Percentiles rank a stretch among this genome's conserved stretches.
These are phyloP conservation scores for Mortierella sp. DNA, from an alignment of 371 early-diverging fungal species.

Conservation along the genomic window DNA sequence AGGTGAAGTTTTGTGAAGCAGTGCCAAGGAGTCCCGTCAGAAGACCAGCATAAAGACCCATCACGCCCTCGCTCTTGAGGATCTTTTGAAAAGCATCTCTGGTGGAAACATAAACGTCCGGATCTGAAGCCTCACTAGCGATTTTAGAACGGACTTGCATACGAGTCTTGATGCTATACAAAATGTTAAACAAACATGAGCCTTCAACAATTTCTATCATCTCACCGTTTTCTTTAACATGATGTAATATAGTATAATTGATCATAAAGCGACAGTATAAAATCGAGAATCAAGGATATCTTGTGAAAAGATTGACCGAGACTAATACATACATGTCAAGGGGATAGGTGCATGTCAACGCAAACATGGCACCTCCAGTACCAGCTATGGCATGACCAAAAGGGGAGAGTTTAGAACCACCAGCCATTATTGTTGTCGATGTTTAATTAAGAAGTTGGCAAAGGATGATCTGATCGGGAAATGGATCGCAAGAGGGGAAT, in stretches of 20 bases:
- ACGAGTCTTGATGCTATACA: constrained; percentile 89
- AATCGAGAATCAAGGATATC: neutral
- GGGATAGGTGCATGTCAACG: constrained; percentile 91
- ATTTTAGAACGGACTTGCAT: constrained; percentile 89
- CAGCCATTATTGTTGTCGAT: constrained; percentile 36
- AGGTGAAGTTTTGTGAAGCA: constrained; percentile 90
- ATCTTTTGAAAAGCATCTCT: constrained; percentile 89
- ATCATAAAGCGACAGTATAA: constrained; percentile 23
- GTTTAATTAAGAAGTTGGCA: constrained; percentile 2
- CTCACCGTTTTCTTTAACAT: constrained; percentile 24
- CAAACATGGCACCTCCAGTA: constrained; percentile 92
- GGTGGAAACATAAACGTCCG: constrained; percentile 74
- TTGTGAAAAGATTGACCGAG: neutral
- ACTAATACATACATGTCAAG: constrained; percentile 88
- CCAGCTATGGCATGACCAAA: constrained; percentile 95
- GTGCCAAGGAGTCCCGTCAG: constrained; percentile 90
- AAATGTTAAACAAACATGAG: neutral
- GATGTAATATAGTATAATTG: constrained; percentile 1
- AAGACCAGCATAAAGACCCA: constrained; percentile 94
- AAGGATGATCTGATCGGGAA: constrained; percentile 16
- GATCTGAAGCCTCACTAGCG: constrained; percentile 37
- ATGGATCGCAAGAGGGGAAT: neutral
- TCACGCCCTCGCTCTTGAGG: constrained; percentile 84
- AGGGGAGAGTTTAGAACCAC: constrained; percentile 79
- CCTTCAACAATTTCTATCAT: neutral